Conservation (phyloP, 2,329 filamentous ascomycete genomes). For the Xylariaceae sp. region DNA sequence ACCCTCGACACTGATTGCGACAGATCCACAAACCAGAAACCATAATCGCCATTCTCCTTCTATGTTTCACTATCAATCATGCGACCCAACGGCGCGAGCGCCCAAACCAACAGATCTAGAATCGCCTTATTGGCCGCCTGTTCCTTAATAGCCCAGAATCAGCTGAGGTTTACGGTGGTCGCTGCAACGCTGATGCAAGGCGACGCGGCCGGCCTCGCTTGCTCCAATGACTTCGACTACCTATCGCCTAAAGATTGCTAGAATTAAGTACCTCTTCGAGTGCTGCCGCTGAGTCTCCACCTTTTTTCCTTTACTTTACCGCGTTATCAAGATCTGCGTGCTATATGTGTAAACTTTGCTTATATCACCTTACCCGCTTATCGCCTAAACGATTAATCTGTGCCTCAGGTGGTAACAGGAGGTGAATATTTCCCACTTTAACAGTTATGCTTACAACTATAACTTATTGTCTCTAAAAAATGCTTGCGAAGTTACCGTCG, state of each 20-base stretch:
- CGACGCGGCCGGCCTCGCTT: slow-evolving; percentile 14
- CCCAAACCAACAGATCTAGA: slow-evolving; percentile 3
- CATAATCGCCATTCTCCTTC: slow-evolving; percentile 16
- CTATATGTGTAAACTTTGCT: no score
- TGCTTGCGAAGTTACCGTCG: no score
- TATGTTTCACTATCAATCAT: slow-evolving; percentile 21
- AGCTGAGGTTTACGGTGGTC: slow-evolving; percentile 23
- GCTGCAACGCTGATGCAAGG: slow-evolving; percentile 20
- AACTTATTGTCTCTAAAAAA: no score
- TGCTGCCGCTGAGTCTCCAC: not conserved
- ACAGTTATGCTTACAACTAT: no score
- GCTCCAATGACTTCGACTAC: not conserved
- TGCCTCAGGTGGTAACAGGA: no score
- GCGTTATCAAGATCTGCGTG: no score
- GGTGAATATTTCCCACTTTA: no score
- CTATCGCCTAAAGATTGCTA: not conserved
- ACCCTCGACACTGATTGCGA: slow-evolving; percentile 24
- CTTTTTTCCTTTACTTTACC: not conserved
- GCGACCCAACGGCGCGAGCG: slow-evolving; percentile 5
- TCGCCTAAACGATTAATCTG: no score
- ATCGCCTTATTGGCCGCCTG: slow-evolving; percentile 8
- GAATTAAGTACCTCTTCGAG: not conserved
- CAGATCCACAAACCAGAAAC: slow-evolving; percentile 34
- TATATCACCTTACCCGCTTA: no score
- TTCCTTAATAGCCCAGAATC: slow-evolving; percentile 25